Percentiles rank a stretch among this genome's conserved stretches.
Conservation (phyloP, 306 rosid genomes). For the Cucumis cinereus region DNA sequence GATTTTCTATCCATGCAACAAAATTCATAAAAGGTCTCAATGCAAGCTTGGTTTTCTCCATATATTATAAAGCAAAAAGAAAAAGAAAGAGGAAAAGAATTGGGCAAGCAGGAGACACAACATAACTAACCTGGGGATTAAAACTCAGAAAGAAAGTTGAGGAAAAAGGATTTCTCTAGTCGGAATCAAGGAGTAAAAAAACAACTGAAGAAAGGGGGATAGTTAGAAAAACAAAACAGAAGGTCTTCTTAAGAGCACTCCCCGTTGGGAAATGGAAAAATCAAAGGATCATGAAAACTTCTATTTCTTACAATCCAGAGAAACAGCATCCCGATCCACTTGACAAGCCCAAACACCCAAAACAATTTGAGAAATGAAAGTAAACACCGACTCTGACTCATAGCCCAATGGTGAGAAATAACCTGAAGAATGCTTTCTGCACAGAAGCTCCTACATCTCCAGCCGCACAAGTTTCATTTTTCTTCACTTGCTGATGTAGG, state of each 20-base stretch:
- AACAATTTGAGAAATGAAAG: slow-evolving; percentile 12
- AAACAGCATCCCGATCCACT: not conserved
- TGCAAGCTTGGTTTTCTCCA: not conserved
- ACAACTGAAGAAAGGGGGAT: not conserved
- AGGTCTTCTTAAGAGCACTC: not conserved
- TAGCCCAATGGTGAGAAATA: slow-evolving; percentile 16
- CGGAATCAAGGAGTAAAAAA: not conserved
- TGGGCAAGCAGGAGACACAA: not conserved
- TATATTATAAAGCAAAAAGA: not conserved
- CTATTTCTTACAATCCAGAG: not conserved
- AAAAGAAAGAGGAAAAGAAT: not conserved
- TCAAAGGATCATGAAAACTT: not conserved
- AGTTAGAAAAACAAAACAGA: not conserved
- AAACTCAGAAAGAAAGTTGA: not conserved
- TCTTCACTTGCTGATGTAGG: slow-evolving; percentile 85
- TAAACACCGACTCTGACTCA: slow-evolving; percentile 11
- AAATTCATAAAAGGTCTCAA: not conserved
- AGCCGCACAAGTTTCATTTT: slow-evolving; percentile 45
- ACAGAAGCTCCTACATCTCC: slow-evolving; percentile 79
- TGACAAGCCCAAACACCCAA: slow-evolving; percentile 7
- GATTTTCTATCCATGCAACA: not conserved
- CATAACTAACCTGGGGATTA: not conserved
- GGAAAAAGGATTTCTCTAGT: not conserved
- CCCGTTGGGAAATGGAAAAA: not conserved
- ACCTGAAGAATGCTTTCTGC: slow-evolving; percentile 81